These are phyloP conservation scores for Botrytis byssoidea DNA, from an alignment of 2,329 filamentous ascomycete species.

Conservation along the genomic window DNA sequence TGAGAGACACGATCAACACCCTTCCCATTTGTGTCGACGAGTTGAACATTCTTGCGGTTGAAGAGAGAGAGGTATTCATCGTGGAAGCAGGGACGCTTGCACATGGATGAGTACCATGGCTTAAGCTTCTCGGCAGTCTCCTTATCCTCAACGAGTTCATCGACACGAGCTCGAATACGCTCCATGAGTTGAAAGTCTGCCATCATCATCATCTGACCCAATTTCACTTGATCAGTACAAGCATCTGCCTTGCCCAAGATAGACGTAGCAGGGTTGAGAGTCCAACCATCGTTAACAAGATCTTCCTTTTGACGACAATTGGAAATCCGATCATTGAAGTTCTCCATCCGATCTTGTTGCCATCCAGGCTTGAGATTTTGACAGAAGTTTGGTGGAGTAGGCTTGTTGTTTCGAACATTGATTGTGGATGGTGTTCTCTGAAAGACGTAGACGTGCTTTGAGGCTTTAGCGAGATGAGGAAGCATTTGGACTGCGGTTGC, in stretches of 20 bases:
- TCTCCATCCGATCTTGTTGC: constrained; percentile 21
- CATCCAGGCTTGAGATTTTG: constrained; percentile 24
- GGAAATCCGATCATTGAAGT: constrained; percentile 39
- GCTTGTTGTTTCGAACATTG: constrained; percentile 50
- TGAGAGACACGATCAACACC: constrained; percentile 42
- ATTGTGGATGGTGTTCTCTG: constrained; percentile 61
- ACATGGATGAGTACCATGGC: constrained; percentile 54
- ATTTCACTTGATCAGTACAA: constrained; percentile 5
- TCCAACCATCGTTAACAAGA: constrained; percentile 55
- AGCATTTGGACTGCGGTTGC: constrained; percentile 59
- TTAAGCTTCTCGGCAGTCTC: constrained; percentile 48
- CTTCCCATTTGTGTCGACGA: constrained; percentile 52
- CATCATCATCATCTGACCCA: constrained; percentile 17
- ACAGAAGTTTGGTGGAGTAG: constrained; percentile 41
- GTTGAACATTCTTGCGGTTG: constrained; percentile 45
- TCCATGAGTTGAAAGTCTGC: constrained; percentile 20
- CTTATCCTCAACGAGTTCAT: constrained; percentile 45
- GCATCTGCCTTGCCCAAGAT: constrained; percentile 39
- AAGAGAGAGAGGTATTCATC: constrained; percentile 57
- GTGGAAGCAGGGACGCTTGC: constrained; percentile 53
- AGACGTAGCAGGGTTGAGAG: constrained; percentile 38
- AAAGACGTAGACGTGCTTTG: constrained; percentile 52
- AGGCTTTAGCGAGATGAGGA: constrained; percentile 53
- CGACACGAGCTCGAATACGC: constrained; percentile 28
- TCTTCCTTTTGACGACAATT: constrained; percentile 51